A percentile compares a stretch with the other conserved stretches of the same genome.
Evolutionary conservation across 148 eudicot species (phyloP).

Genomic region (Pouteria glomerata): DNA sequence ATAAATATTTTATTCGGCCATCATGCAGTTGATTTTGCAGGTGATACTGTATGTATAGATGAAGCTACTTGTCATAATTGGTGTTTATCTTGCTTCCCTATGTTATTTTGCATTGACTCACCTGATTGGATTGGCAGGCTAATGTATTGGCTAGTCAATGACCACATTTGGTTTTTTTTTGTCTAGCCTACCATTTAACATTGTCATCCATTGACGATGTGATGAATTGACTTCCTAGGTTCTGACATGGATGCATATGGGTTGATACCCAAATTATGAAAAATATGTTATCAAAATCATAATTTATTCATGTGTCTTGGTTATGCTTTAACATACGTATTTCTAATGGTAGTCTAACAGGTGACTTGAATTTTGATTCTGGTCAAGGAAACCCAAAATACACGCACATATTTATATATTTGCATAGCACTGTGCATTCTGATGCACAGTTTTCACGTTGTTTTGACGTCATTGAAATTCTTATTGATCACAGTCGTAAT

Average conservation of each 20-base stretch:
- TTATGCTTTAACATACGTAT: not conserved
- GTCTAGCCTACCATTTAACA: not conserved
- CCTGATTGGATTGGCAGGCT: not conserved
- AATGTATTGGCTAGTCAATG: not conserved
- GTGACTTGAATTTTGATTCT: not conserved
- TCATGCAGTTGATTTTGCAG: not conserved
- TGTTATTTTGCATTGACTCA: not conserved
- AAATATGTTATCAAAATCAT: not conserved
- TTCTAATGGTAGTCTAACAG: not conserved
- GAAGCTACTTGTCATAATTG: not conserved
- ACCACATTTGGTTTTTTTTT: not conserved
- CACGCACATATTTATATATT: no score
- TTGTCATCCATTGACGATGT: no score
- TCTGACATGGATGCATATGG: not conserved
- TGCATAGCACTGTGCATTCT: not conserved
- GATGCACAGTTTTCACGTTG: not conserved
- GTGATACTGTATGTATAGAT: not conserved
- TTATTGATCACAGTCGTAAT: constrained; percentile 10
- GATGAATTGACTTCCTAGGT: no score
- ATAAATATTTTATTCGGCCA: not conserved
- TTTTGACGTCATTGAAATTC: constrained; percentile 7
- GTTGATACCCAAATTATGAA: not conserved
- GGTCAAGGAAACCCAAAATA: not conserved
- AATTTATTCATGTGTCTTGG: not conserved
- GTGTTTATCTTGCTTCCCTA: not conserved